Base-by-base conservation (phyloP, 2,329 filamentous ascomycete genomes). In the Aureobasidium sp. region DNA sequence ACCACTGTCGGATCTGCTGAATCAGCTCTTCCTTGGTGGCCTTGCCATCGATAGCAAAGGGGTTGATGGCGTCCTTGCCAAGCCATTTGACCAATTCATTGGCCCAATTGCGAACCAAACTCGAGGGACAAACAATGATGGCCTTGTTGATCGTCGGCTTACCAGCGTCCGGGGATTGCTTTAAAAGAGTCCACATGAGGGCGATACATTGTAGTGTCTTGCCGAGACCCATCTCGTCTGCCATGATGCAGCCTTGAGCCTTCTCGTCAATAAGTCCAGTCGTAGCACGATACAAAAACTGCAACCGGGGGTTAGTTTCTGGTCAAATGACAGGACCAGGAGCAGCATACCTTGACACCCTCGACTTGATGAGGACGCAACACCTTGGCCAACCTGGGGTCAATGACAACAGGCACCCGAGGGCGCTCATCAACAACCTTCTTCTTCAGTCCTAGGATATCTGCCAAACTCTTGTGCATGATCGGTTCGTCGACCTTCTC, bases 221-320 rank as follows among this genome's bases (percentile, higher is more conserved):
- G 62, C 94, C 94, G 34, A 99, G 79, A 68, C 94, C 94, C 94
- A 99, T 99, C 73, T 97, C 94, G 73, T 99, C 94, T 59, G 94
- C 94, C 94, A 99, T 99, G 73, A 99, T 99, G 76, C 94, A 99
- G 2, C 94, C 94, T 73, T 97, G 90, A 53, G 94, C 94, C 69
- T 93, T 93, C 41, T 88, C 83, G 69, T 97, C 94, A 62, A 97
- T 89, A 81, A 97, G 83, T n/a, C 94, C 94, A 1, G 93, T 97
- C 6, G 94, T 91, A 70, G 91, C 96, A 67, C 85, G 84, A 75
- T 97, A 99, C 81, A 99, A 86, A 75, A 99, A 99, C 57, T 59
- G 34, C 29, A 8, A 20, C 6, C 15, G 41, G 8, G 4, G 11
- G 20, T 59, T 4, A 59, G 56, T 22, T 25, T 37, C 14, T 14